Evolutionary conservation across 768 basidiomycete species (phyloP).

Genomic region (Polyporus arcularius): DNA sequence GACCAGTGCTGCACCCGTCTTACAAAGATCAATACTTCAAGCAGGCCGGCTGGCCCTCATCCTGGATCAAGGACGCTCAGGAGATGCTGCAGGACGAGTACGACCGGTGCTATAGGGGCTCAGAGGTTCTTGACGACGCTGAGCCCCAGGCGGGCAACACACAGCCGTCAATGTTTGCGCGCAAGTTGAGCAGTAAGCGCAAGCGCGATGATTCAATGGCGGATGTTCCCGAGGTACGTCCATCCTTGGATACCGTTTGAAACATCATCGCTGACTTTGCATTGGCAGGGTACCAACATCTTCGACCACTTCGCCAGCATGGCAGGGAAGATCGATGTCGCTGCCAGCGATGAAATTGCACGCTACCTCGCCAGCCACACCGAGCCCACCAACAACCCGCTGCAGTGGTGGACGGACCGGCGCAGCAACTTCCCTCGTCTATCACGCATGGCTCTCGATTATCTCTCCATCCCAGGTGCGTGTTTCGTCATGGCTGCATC

Average conservation of each 20-base stretch:
- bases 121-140: not conserved
- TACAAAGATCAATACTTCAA: conserved; percentile 16
- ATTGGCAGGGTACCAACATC: no score
- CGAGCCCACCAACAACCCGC: conserved; percentile 25
- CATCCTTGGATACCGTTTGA: no score
- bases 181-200: no score
- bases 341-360: conserved; percentile 27
- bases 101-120: not conserved
- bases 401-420: conserved; percentile 35
- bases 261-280: no score
- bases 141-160: no score
- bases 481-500: no score
- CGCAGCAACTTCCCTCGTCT: conserved; percentile 29
- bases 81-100: not conserved
- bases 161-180: no score
- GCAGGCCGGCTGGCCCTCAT: conserved; percentile 1
- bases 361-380: conserved; percentile 29
- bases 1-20: conserved; percentile 12
- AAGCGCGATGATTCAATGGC: no score
- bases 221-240: no score
- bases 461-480: conserved; percentile 16
- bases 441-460: conserved; percentile 37
- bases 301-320: no score
- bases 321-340: no score
- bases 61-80: conserved; percentile 2